phyloP scores from a whole-genome alignment of 2,329 filamentous ascomycete species.

The Calonectria honghensis region DNA sequence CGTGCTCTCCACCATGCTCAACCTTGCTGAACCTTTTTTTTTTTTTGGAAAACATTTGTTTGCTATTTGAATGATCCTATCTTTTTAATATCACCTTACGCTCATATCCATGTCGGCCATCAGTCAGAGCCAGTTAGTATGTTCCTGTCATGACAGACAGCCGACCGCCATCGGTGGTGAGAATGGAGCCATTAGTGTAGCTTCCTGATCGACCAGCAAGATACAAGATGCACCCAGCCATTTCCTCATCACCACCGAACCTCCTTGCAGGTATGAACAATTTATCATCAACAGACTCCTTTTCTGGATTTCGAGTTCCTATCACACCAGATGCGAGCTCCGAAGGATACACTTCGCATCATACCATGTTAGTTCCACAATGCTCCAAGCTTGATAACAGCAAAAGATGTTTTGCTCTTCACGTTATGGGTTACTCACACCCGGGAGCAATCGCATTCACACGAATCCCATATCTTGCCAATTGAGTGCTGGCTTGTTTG shows the following conservation, averaged over 20 bases:
- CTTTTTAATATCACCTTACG: not conserved
- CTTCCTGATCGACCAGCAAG: constrained; percentile 12
- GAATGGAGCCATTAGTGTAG: constrained; percentile 10
- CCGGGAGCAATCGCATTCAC: constrained; percentile 11
- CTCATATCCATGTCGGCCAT: not conserved
- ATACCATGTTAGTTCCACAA: not conserved
- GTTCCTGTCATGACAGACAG: constrained; percentile 4
- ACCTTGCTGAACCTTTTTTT: too few species aligned
- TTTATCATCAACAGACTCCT: not conserved
- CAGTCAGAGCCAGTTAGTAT: not conserved
- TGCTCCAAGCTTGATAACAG: too few species aligned
- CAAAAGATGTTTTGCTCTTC: not conserved
- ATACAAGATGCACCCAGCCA: constrained; percentile 9
- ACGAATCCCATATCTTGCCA: constrained; percentile 1
- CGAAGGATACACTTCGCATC: not conserved
- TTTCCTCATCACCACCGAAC: constrained; percentile 1
- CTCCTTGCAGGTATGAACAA: constrained; percentile 3
- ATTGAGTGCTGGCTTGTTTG: not conserved
- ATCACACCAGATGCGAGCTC: not conserved
- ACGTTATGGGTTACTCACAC: not conserved
- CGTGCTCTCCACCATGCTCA: too few species aligned
- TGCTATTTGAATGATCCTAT: not conserved
- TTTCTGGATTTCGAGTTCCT: not conserved
- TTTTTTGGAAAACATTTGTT: too few species aligned
- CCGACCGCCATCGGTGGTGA: constrained; percentile 5